Evolutionary conservation across 2,329 filamentous ascomycete species (phyloP).

Genomic region (Dryadomyces sulphureus): DNA sequence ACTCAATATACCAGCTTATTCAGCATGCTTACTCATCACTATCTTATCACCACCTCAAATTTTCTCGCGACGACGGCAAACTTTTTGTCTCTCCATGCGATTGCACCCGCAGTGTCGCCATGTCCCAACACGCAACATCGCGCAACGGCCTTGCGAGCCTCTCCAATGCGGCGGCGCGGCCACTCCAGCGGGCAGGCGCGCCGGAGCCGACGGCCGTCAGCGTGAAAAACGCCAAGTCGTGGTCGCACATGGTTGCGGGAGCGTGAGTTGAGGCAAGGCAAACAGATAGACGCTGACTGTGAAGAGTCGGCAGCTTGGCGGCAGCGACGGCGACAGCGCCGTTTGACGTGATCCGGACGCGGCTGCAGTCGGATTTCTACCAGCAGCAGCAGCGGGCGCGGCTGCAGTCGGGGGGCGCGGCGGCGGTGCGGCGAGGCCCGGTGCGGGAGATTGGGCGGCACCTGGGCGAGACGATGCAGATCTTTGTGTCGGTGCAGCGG

Average conservation of each 20-base stretch:
- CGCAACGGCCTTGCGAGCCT: conserved; percentile 4
- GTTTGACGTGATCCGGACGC: conserved; percentile 85
- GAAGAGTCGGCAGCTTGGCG: conserved; percentile 75
- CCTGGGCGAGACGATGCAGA: conserved; percentile 73
- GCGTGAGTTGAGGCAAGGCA: too few relatives aligned
- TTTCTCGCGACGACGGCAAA: not conserved
- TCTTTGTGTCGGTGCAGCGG: conserved; percentile 65
- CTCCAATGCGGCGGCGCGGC: not conserved
- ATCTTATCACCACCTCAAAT: conserved; percentile 5
- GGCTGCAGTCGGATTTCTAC: conserved; percentile 89
- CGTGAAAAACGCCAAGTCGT: conserved; percentile 48
- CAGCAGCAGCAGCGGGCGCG: conserved; percentile 59
- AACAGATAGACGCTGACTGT: too few relatives aligned
- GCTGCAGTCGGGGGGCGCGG: not conserved
- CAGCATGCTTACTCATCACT: not conserved
- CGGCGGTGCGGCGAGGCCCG: conserved; percentile 26
- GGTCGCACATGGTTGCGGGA: conserved; percentile 85
- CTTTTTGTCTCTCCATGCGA: conserved; percentile 1
- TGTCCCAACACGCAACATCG: conserved; percentile 7
- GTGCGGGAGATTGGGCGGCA: conserved; percentile 55
- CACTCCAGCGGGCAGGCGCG: not conserved
- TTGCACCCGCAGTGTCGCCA: conserved; percentile 1
- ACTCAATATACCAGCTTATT: too few relatives aligned
- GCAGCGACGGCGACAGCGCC: conserved; percentile 86
- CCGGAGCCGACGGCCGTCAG: conserved; percentile 17